phyloP scores from a whole-genome alignment of 805 yeast species.

The Candida endomychidarum region DNA sequence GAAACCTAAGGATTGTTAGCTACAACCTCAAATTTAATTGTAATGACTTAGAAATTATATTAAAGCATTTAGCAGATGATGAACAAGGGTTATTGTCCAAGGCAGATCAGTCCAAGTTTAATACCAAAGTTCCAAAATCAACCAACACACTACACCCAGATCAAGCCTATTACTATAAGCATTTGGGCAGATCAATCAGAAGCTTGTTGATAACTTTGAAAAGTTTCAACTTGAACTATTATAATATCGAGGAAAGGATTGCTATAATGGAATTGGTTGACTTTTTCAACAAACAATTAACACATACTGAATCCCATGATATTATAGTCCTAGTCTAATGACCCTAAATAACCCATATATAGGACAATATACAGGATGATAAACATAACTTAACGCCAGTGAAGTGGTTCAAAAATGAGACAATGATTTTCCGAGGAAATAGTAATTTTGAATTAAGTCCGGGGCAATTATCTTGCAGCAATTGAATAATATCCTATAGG shows the following conservation, averaged over 20 bases:
- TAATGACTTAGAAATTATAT: neutral
- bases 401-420: neutral
- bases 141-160: too few species aligned
- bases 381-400: slow-evolving; percentile 1
- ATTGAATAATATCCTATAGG: too few species aligned
- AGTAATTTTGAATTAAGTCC: neutral
- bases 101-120: too few species aligned
- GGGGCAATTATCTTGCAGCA: slow-evolving; percentile 2
- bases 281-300: neutral
- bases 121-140: neutral
- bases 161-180: too few species aligned
- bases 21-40: neutral
- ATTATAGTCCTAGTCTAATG: neutral
- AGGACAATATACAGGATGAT: neutral
- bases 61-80: neutral
- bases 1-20: neutral
- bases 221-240: slow-evolving; percentile 4
- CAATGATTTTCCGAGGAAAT: slow-evolving; percentile 8
- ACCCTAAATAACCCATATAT: neutral
- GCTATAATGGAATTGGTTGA: slow-evolving; percentile 4
- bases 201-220: slow-evolving; percentile 8
- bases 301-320: neutral
- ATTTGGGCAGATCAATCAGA: slow-evolving; percentile 3
- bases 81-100: too few species aligned
- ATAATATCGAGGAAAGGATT: slow-evolving; percentile 1